Evolutionary conservation across 1,284 basidiomycete species (phyloP).

Genomic region (Leucoagaricus sp.): DNA sequence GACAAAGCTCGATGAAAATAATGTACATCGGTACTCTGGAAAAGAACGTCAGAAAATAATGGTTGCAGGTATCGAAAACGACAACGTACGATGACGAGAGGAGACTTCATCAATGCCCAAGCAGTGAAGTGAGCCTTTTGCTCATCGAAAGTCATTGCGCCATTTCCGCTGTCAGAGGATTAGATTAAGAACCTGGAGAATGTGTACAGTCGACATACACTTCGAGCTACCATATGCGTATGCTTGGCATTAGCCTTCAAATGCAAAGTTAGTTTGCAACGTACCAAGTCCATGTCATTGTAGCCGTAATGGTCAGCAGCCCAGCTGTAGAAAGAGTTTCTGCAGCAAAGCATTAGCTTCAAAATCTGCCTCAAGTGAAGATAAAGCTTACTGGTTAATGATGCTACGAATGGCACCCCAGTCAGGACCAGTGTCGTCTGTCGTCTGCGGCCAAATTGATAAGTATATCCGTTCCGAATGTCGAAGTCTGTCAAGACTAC

Average conservation of each 20-base stretch:
- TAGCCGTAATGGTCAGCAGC: slow-evolving; percentile 61
- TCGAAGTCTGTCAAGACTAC: too few species aligned
- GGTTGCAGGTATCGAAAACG: background rate
- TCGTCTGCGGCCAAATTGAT: slow-evolving; percentile 40
- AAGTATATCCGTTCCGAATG: too few species aligned
- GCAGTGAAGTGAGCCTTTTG: slow-evolving; percentile 64
- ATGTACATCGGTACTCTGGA: slow-evolving; percentile 42
- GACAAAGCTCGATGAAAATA: background rate
- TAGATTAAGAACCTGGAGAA: background rate
- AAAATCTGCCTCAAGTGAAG: background rate
- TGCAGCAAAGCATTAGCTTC: slow-evolving; percentile 18
- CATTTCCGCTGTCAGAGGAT: slow-evolving; percentile 48
- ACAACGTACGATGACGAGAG: slow-evolving; percentile 43
- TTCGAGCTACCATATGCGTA: slow-evolving; percentile 43
- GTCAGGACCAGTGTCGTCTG: slow-evolving; percentile 49
- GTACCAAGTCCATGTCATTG: slow-evolving; percentile 62
- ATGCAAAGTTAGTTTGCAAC: slow-evolving; percentile 18
- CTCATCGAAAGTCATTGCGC: slow-evolving; percentile 59
- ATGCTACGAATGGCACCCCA: slow-evolving; percentile 35
- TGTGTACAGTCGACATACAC: slow-evolving; percentile 36
- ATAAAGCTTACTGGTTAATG: slow-evolving; percentile 29
- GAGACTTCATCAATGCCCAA: slow-evolving; percentile 67
- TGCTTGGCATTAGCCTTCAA: background rate
- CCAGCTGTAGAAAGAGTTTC: slow-evolving; percentile 50
- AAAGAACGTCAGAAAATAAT: background rate